Evolutionary conservation across 192 early-diverging fungal genomes (phyloP).

Genomic region (Umbelopsis isabellina): DNA sequence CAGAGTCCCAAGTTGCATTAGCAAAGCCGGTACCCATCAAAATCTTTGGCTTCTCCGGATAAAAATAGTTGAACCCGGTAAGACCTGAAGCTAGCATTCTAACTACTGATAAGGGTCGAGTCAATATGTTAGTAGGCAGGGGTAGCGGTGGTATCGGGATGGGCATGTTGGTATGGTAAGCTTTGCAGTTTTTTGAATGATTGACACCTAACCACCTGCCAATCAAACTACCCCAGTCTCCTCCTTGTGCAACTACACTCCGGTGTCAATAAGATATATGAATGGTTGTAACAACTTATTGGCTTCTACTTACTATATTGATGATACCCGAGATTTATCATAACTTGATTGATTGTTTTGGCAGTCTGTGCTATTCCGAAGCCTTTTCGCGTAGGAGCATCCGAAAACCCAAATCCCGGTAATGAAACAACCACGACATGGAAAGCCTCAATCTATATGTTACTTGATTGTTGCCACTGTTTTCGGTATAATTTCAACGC

Average conservation of each 20-base stretch:
- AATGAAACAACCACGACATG: conserved; percentile 61
- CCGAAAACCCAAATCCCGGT: conserved; percentile 59
- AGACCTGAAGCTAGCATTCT: conserved; percentile 11
- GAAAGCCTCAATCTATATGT: conserved; percentile 37
- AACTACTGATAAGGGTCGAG: conserved; percentile 14
- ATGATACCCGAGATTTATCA: conserved; percentile 24
- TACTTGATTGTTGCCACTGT: not conserved
- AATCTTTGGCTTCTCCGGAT: not conserved
- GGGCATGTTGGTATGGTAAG: conserved; percentile 25
- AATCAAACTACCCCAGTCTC: conserved; percentile 30
- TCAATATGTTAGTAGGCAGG: not conserved
- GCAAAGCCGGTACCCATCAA: conserved; percentile 1
- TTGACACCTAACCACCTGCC: conserved; percentile 8
- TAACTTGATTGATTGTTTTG: conserved; percentile 21
- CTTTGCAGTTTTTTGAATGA: conserved; percentile 16
- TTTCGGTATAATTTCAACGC: not conserved
- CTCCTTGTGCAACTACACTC: conserved; percentile 28
- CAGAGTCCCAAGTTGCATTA: not conserved
- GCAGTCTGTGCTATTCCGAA: conserved; percentile 8
- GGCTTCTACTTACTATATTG: conserved; percentile 7
- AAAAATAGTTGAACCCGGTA: conserved; percentile 12
- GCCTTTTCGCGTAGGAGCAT: conserved; percentile 6
- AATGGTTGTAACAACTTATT: not conserved
- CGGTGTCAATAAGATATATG: not conserved
- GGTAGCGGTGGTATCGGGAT: conserved; percentile 12